These are phyloP conservation scores for Pseudogymnoascus sp. DNA, from an alignment of 2,329 filamentous ascomycete species.

Conservation along the genomic window DNA sequence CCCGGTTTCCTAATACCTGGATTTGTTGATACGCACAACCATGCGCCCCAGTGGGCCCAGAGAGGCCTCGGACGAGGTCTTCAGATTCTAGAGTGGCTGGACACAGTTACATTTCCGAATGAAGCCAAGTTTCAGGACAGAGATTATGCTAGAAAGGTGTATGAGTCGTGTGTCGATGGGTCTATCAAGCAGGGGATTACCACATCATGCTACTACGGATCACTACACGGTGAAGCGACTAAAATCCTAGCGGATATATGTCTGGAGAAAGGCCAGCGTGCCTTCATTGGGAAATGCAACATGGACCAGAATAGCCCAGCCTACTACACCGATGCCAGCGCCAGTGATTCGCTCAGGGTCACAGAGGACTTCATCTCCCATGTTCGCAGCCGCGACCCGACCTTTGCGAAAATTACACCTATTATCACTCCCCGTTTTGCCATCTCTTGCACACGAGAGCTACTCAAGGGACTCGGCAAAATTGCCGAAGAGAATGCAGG, in stretches of 20 bases:
- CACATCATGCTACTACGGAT: slow-evolving; percentile 83
- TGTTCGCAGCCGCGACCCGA: slow-evolving; percentile 25
- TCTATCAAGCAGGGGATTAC: slow-evolving; percentile 85
- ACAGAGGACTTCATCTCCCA: slow-evolving; percentile 24
- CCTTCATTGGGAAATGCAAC: slow-evolving; percentile 64
- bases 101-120: slow-evolving; percentile 53
- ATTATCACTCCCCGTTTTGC: slow-evolving; percentile 43
- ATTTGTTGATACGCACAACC: slow-evolving; percentile 56
- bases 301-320: slow-evolving; percentile 66
- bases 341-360: slow-evolving; percentile 35
- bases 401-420: slow-evolving; percentile 38
- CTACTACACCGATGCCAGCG: slow-evolving; percentile 44
- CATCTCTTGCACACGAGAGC: slow-evolving; percentile 46
- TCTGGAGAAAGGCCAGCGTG: slow-evolving; percentile 68
- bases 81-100: slow-evolving; percentile 49
- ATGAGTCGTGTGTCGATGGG: slow-evolving; percentile 65
- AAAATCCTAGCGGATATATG: slow-evolving; percentile 81
- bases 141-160: slow-evolving; percentile 56
- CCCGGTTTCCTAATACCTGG: not conserved
- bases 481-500: slow-evolving; percentile 39
- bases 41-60: slow-evolving; percentile 51
- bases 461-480: slow-evolving; percentile 47
- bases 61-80: slow-evolving; percentile 22
- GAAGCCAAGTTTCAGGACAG: slow-evolving; percentile 59
- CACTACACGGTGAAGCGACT: slow-evolving; percentile 72